Evolutionary conservation across 768 basidiomycete species (phyloP), one percentile per base, ranked within the genome.

Genomic region (Calocera viscosa): DNA sequence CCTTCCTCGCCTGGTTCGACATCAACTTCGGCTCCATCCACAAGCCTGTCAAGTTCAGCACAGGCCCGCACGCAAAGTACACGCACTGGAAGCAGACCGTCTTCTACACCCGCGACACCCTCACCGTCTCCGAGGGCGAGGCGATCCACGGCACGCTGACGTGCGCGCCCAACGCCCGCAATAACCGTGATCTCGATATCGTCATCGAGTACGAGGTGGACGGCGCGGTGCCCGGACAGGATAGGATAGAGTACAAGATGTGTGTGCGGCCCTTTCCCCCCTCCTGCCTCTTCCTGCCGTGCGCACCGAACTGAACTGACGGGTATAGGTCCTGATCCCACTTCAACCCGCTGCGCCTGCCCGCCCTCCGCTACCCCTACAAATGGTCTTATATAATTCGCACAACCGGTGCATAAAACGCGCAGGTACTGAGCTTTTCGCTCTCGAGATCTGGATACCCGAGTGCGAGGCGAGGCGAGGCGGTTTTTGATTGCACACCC

Each of bases 11-110:
- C 35, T 99, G 96, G 96, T 99, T 99, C 78, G 96, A 99, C 76
- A 89, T 95, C 74, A 82, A 86, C 43, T 99, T 99, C 80, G 88
- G 96, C 67, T 93, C 89, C 76, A 93, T 92, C 66, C 96, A 98
- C 81, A 96, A 93, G 78, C 91, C 90, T 74, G 87, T 94, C 69
- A 85, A 86, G 73, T 99, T 99, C 78, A 95, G 93, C 53, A 99
- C 96, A 14, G 96, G 96, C 14, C 96, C 96, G 16, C 96, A 98
- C 72, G 91, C 94, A 66, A 89, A 92, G 77, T 94, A 94, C 78
- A 94, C 91, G 30, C 91, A 94, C 76, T 94, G 91, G 91, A 94
- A 94, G 93, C 91, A 97, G 84, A 97, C 94, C 67, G 96, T 99
- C 24, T 98, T 99, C 81, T 99, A 99, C 78, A 96, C 94, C 39